Evolutionary conservation across 768 basidiomycete species (phyloP).

Genomic region (Austroboletus eburneus): DNA sequence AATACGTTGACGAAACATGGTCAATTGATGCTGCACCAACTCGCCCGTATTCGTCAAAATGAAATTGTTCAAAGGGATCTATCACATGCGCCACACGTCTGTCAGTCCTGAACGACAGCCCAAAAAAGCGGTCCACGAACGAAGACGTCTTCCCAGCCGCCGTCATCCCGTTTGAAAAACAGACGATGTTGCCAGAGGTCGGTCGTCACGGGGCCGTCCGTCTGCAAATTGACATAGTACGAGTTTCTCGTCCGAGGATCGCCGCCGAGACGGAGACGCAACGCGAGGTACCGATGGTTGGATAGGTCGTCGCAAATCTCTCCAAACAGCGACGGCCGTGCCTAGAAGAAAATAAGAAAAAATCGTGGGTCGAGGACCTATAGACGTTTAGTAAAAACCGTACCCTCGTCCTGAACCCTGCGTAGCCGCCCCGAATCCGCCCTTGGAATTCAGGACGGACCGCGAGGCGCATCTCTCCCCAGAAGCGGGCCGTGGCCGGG

Average conservation of each 20-base stretch:
- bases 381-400: no score
- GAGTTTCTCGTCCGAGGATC: slow-evolving; percentile 71
- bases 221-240: slow-evolving; percentile 95
- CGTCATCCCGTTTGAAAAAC: slow-evolving; percentile 63
- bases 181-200: slow-evolving; percentile 96
- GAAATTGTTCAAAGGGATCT: slow-evolving; percentile 82
- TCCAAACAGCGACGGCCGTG: slow-evolving; percentile 82
- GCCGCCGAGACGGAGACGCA: slow-evolving; percentile 76
- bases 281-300: slow-evolving; percentile 71
- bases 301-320: slow-evolving; percentile 82
- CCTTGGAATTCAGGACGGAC: slow-evolving; percentile 66
- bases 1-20: slow-evolving; percentile 71
- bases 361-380: no score
- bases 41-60: slow-evolving; percentile 73
- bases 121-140: slow-evolving; percentile 38
- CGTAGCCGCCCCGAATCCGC: slow-evolving; percentile 79
- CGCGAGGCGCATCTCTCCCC: slow-evolving; percentile 70
- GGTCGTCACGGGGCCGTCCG: slow-evolving; percentile 71
- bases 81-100: background rate
- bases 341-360: slow-evolving; percentile 33
- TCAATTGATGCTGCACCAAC: slow-evolving; percentile 62
- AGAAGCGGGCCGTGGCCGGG: slow-evolving; percentile 62
- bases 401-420: slow-evolving; percentile 86
- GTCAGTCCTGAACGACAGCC: slow-evolving; percentile 1
- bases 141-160: slow-evolving; percentile 78